A percentile compares a stretch with the other conserved stretches of the same genome.
These are phyloP conservation scores for Fonsecaea nubica DNA, from an alignment of 2,329 filamentous ascomycete genomes.

Conservation along the genomic window DNA sequence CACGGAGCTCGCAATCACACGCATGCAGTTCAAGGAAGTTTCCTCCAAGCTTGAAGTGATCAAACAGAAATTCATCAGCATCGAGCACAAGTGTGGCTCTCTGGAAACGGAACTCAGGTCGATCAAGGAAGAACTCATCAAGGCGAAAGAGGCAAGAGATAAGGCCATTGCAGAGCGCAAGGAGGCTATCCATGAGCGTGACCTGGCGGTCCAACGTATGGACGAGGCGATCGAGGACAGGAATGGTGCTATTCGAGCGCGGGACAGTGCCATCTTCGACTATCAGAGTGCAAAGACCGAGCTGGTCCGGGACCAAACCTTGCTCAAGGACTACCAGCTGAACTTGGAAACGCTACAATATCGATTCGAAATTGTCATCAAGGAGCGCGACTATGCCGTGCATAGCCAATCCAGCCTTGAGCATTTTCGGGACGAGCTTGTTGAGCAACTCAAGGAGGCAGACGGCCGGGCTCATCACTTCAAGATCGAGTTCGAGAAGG, in stretches of 20 bases:
- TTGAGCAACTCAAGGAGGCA: background rate
- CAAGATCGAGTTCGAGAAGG: slow-evolving; percentile 4
- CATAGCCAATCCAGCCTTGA: background rate
- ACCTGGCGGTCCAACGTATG: background rate
- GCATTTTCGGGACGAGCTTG: background rate
- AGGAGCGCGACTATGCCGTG: background rate
- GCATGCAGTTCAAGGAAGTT: slow-evolving; percentile 2
- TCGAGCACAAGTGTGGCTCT: background rate
- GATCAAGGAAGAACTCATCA: background rate
- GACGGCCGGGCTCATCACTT: background rate
- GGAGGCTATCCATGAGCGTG: background rate
- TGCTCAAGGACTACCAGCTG: slow-evolving; percentile 4
- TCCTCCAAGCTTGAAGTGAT: background rate
- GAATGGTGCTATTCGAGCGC: background rate
- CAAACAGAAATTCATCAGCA: slow-evolving; percentile 4
- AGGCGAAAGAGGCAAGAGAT: slow-evolving; percentile 2
- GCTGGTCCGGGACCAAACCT: background rate
- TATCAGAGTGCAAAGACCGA: slow-evolving; percentile 2
- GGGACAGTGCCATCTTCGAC: slow-evolving; percentile 1
- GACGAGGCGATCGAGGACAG: slow-evolving; percentile 2
- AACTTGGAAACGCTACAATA: background rate
- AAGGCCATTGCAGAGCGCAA: background rate
- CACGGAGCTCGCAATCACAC: background rate
- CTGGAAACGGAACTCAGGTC: slow-evolving; percentile 4
- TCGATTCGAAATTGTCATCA: slow-evolving; percentile 1